Evolutionary conservation across 345 rosid species (phyloP).

Genomic region (Theobroma cacao): DNA sequence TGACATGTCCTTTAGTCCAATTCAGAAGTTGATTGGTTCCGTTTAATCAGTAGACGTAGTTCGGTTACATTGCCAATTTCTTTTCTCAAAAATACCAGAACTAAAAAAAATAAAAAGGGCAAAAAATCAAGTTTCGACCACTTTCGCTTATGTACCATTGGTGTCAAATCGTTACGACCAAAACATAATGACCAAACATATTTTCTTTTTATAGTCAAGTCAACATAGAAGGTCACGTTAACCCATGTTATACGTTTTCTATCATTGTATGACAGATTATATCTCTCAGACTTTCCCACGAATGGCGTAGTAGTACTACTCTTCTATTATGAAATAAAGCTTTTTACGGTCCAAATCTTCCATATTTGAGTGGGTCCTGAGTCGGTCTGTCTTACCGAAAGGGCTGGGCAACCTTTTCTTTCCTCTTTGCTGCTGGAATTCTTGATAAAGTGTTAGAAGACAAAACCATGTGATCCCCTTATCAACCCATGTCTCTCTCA

Average conservation of each 20-base stretch:
- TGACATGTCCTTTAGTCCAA: not conserved
- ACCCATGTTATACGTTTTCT: not conserved
- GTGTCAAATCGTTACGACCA: too few species aligned
- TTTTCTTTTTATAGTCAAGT: not conserved
- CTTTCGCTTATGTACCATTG: not conserved
- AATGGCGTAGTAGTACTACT: not conserved
- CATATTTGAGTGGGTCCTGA: not conserved
- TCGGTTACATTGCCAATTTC: too few species aligned
- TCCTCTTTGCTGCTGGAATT: not conserved
- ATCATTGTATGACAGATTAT: not conserved
- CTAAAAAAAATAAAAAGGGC: too few species aligned
- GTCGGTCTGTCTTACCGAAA: not conserved
- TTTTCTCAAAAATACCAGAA: too few species aligned
- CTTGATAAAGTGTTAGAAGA: not conserved
- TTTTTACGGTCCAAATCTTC: not conserved
- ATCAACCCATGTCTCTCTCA: not conserved
- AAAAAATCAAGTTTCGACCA: too few species aligned
- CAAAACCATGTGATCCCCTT: not conserved
- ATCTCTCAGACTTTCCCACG: slow-evolving; percentile 17
- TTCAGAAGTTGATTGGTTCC: not conserved
- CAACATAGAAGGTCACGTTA: not conserved
- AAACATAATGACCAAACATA: too few species aligned
- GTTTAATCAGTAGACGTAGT: too few species aligned
- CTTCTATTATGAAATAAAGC: not conserved
- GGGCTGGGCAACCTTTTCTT: not conserved